Percentiles rank a stretch among this genome's conserved stretches.
Conservation (phyloP, 495 filamentous ascomycete species). For the Astrocystis sublimbata region DNA sequence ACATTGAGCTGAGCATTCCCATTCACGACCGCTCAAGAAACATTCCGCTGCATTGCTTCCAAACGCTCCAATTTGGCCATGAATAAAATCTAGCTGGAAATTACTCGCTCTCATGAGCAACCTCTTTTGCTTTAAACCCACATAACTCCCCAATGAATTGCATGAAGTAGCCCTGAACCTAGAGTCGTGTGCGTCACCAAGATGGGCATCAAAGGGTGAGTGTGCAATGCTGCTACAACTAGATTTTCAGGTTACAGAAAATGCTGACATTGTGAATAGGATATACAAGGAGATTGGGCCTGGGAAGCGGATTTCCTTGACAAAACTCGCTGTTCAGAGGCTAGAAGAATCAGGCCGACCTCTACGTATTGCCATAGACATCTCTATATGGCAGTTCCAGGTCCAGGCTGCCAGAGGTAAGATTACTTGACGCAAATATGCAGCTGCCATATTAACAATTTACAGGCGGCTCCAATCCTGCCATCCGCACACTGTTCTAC, state of each 20-base stretch:
- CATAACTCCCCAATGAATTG: constrained; percentile 1
- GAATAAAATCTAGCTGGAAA: not conserved
- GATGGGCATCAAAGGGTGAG: constrained; percentile 67
- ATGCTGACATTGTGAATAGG: constrained; percentile 48
- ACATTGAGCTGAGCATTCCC: constrained; percentile 5
- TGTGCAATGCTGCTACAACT: constrained; percentile 24
- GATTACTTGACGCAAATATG: not conserved
- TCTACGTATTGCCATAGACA: constrained; percentile 87
- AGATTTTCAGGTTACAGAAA: not conserved
- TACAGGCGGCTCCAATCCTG: constrained; percentile 81
- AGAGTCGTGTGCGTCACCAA: constrained; percentile 7
- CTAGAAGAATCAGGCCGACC: constrained; percentile 70
- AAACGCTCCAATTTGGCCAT: not conserved
- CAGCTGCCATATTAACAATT: not conserved
- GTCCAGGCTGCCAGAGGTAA: constrained; percentile 74
- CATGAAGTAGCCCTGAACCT: not conserved
- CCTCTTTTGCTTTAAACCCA: not conserved
- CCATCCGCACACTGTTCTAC: constrained; percentile 89
- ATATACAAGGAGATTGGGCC: constrained; percentile 87
- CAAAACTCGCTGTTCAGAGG: constrained; percentile 76
- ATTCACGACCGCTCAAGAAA: constrained; percentile 1
- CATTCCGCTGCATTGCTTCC: not conserved
- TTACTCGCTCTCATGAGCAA: not conserved
- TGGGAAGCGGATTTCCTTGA: constrained; percentile 76
- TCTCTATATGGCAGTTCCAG: constrained; percentile 98